Evolutionary conservation across 2,329 filamentous ascomycete species (phyloP).

Genomic region (Colletotrichum noveboracense): DNA sequence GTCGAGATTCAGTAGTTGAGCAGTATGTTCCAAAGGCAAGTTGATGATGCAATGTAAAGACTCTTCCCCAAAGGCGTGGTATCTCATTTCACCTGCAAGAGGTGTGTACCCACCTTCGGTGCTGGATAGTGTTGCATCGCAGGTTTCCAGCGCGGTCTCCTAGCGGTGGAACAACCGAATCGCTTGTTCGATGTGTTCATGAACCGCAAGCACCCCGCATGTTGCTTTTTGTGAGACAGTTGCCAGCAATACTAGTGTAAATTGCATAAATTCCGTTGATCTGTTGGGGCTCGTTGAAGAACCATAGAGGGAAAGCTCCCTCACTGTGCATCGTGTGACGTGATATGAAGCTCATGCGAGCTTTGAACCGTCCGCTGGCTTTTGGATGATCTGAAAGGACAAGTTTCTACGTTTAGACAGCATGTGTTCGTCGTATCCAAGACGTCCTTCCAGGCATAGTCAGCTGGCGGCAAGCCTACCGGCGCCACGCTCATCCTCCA

Average conservation of each 20-base stretch:
- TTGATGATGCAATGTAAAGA: not conserved
- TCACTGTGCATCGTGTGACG: not conserved
- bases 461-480: not conserved
- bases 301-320: fast-evolving
- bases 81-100: not conserved
- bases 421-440: not conserved
- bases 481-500: not conserved
- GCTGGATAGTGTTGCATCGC: not conserved
- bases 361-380: fast-evolving
- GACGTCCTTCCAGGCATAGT: not conserved
- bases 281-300: not conserved
- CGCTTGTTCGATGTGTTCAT: fast-evolving
- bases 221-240: not conserved
- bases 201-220: not conserved
- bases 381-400: not conserved
- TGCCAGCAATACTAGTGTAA: not conserved
- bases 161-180: not conserved
- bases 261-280: fast-evolving
- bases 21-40: not conserved
- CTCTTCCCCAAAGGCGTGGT: not conserved
- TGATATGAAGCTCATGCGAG: not conserved
- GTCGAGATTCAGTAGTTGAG: not conserved
- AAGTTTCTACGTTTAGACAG: not conserved
- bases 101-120: fast-evolving
- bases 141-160: not conserved